These are phyloP conservation scores for Pezicula neosporulosa DNA, from an alignment of 2,329 filamentous ascomycete species.

Conservation along the genomic window DNA sequence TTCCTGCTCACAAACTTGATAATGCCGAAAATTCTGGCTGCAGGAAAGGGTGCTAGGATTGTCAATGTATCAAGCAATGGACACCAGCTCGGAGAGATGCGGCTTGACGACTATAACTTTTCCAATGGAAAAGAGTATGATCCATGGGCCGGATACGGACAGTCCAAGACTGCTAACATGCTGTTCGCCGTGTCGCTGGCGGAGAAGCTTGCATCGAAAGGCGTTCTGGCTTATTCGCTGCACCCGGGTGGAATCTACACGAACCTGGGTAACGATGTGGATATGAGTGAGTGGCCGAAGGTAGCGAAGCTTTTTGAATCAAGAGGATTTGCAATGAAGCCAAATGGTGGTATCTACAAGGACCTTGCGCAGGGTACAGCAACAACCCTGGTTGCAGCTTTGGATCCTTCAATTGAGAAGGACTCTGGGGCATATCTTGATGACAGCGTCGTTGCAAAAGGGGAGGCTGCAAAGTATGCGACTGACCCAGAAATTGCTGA, in stretches of 20 bases:
- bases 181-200: conserved; percentile 28
- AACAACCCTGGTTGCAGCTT: conserved; percentile 1
- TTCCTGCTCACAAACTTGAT: conserved; percentile 52
- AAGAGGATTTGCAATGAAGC: not conserved
- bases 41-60: conserved; percentile 23
- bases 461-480: not conserved
- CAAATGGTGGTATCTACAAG: not conserved
- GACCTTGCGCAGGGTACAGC: not conserved
- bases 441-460: conserved; percentile 6
- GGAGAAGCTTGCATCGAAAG: conserved; percentile 19
- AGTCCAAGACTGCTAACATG: conserved; percentile 43
- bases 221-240: conserved; percentile 23
- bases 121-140: conserved; percentile 35
- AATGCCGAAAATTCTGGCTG: conserved; percentile 29
- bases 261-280: not conserved
- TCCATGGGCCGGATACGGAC: conserved; percentile 34
- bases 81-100: conserved; percentile 39
- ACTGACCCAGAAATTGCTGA: conserved; percentile 6
- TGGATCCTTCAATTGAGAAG: not conserved
- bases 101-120: conserved; percentile 26
- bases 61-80: conserved; percentile 40
- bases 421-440: conserved; percentile 9
- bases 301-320: not conserved
- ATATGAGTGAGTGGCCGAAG: not conserved
- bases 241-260: conserved; percentile 21